Evolutionary conservation across 352 stramenopile genomes (phyloP), one percentile per base, ranked within the genome.

Genomic region (Pythium monospermum): DNA sequence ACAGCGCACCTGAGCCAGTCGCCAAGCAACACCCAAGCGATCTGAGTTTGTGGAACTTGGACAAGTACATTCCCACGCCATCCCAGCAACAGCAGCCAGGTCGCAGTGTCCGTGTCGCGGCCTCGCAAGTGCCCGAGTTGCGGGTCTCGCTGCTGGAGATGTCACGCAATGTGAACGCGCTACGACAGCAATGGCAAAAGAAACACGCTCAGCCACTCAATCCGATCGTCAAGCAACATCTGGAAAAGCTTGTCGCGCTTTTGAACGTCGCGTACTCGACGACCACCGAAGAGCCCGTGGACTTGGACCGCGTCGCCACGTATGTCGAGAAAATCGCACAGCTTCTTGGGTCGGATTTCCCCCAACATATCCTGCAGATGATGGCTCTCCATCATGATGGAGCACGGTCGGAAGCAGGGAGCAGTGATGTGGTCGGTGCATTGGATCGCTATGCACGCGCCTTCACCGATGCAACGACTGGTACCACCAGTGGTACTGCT

Each of bases 71-170:
- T 31, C 30, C 58, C 25, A 13, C 27, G 6, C 19, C 38, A 7
- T 8, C 48, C 2, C 57, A 73, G 22, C 46, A 84, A 5, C 59
- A 59, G 6, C 39, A 42, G 2, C 42, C 38, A 16, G 27, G 44
- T 28, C 47, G 3, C n/a, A n/a, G 15, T 6, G 27, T 55, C 0
- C 36, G 28, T 3, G 31, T 67, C 3, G 33, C 42, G 11, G 41
- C 53, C 0, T 51, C 58, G 0, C 74, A 89, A 39, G 70, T 92
- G 7, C 78, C 81, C 37, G 70, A 84, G 39, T 53, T 92, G 26
- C 81, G 81, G 8, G 72, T 89, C 3, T 84, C 74, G 26, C 51
- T 92, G 3, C 56, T 92, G 5, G 81, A 92, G 50, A 50, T 92
- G 30, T 81, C 73, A 4, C 71, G 72, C 3, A 89, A 87, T 47